Conservation (phyloP, 768 basidiomycete genomes). For the Tremella mesenterica region DNA sequence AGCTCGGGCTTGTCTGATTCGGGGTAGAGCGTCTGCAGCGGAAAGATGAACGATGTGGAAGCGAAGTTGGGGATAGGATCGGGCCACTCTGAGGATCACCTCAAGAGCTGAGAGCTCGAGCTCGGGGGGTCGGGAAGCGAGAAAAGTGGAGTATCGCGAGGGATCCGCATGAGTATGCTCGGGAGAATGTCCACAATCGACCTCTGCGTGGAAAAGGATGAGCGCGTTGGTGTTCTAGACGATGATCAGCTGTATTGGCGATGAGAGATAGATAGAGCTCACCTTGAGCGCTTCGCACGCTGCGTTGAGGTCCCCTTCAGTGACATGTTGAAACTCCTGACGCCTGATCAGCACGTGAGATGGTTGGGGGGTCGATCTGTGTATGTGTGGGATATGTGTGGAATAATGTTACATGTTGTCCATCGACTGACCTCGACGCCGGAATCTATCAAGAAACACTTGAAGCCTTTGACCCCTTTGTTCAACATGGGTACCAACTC, state of each 20-base stretch:
- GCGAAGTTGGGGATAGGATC: constrained; percentile 54
- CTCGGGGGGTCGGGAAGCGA: constrained; percentile 69
- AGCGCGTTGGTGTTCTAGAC: constrained; percentile 58
- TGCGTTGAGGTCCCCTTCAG: constrained; percentile 56
- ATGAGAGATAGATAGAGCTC: constrained; percentile 9
- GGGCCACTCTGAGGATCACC: constrained; percentile 62
- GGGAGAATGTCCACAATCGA: constrained; percentile 42
- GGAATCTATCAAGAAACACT: constrained; percentile 91
- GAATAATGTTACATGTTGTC: neutral
- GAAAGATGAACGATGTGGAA: constrained; percentile 91
- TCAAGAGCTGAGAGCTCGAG: constrained; percentile 75
- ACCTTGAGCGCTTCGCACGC: constrained; percentile 75
- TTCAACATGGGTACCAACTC: constrained; percentile 67
- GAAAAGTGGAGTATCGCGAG: constrained; percentile 66
- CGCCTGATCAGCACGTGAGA: neutral
- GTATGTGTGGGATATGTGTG: constrained; percentile 3
- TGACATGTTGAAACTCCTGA: constrained; percentile 87
- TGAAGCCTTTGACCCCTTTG: constrained; percentile 87
- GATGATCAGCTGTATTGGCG: neutral
- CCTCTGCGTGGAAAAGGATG: constrained; percentile 87
- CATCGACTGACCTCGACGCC: constrained; percentile 67
- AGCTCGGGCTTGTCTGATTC: constrained; percentile 60
- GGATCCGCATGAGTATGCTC: constrained; percentile 37
- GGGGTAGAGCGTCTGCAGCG: constrained; percentile 68
- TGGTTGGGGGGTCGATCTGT: too few species aligned